Evolutionary conservation across 2,329 filamentous ascomycete genomes (phyloP), one percentile per base, ranked within the genome.

Genomic region (Fusarium burgessii): DNA sequence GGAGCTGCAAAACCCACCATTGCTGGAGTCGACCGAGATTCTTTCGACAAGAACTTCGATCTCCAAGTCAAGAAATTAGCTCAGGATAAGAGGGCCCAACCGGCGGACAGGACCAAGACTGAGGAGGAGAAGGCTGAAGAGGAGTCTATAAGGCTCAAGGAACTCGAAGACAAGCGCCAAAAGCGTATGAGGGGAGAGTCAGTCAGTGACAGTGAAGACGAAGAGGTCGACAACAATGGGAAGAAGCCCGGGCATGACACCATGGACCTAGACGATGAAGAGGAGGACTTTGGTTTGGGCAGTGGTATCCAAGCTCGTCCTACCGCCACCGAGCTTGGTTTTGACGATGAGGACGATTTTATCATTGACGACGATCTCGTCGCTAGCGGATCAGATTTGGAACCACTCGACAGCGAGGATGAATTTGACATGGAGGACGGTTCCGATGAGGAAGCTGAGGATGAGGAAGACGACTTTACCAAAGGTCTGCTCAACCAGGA

Each of bases 331-430:
- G 87, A 91, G 62, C 80, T 94, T 20, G 93, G 90, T 9, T 91
- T 97, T 36, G 94, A 97, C 71, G 95, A 98, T 74, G 95, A 98
- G 78, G 95, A 98, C 75, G 94, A 98, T 74, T 98, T 98, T 76
- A 79, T 95, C 29, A 90, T 98, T 68, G 95, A 98, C 64, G 93
- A 96, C 68, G 92, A 97, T 77, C 86, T 98, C 18, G 88, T 98
- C 36, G 94, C 94, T 15, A 95, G 91, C 73, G 93, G 90, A 40
- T 95, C 93, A 9, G 90, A 91, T 41, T 76, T 90, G n/a, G 89
- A 91, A 32, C 82, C 85, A 7, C 81, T 87, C 11, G 86, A 85
- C 40, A 86, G 88, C 42, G 85, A 86, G 27, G 84, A 85, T 14
- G 86, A 87, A 29, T 85, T 86, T 2, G 85, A 87, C 7, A 84